Conservation (phyloP, 2,329 filamentous ascomycete species). For the Botrytis squamosa region DNA sequence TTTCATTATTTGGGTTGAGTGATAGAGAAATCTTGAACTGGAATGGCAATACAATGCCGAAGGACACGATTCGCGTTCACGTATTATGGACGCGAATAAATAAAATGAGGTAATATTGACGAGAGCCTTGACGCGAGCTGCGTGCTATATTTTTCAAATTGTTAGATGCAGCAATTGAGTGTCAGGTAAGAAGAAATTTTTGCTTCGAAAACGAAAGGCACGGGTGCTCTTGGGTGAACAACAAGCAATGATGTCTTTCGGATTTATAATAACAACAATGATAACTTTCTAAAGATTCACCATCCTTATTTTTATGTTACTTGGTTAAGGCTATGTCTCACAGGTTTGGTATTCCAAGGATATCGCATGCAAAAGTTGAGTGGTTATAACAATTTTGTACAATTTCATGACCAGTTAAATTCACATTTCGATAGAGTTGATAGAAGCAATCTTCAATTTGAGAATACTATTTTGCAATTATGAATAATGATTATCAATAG, state of each 20-base stretch:
- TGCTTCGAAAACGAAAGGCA: background rate
- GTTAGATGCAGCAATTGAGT: background rate
- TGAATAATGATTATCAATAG: background rate
- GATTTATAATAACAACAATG: background rate
- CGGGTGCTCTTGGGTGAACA: background rate
- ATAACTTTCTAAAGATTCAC: background rate
- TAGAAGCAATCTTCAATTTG: background rate
- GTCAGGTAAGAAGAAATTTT: background rate
- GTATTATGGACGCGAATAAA: background rate
- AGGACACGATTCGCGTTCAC: background rate
- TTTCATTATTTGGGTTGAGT: background rate
- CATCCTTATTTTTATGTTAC: background rate
- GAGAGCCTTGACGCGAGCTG: background rate
- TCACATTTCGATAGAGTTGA: background rate
- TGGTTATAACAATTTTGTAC: background rate
- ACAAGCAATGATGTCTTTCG: background rate
- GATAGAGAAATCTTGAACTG: background rate
- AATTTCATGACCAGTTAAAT: background rate
- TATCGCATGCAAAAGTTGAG: background rate
- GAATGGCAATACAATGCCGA: background rate
- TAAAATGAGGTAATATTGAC: accelerated
- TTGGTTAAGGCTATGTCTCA: background rate
- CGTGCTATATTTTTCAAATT: too few species aligned
- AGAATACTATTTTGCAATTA: background rate
- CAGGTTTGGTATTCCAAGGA: background rate